A percentile compares a stretch with the other conserved stretches of the same genome.
These are phyloP conservation scores for Aspergillus japonicus DNA, from an alignment of 2,329 filamentous ascomycete genomes.

Conservation along the genomic window DNA sequence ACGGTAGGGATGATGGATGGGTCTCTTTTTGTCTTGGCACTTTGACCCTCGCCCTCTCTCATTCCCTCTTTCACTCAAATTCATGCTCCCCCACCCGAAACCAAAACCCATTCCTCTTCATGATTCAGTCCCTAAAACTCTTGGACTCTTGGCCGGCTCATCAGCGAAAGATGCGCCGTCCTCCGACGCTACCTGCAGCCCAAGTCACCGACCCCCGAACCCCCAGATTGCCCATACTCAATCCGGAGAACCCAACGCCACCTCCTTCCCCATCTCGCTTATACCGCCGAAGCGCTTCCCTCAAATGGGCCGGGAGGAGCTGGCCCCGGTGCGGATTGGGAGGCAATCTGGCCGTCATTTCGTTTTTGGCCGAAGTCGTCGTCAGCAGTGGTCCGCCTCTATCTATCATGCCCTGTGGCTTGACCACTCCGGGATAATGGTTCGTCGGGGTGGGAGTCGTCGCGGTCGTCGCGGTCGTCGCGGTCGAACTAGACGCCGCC, in stretches of 20 bases:
- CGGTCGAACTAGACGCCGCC: constrained; percentile 54
- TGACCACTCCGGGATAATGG: constrained; percentile 14
- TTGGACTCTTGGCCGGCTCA: background rate
- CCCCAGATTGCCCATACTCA: constrained; percentile 48
- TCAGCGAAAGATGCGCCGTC: constrained; percentile 46
- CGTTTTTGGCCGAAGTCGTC: constrained; percentile 9
- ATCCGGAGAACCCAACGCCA: constrained; percentile 48
- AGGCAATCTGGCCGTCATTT: constrained; percentile 29
- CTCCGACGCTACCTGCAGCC: constrained; percentile 42
- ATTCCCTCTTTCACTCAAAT: background rate
- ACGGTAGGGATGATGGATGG: background rate
- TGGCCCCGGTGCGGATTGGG: constrained; percentile 50
- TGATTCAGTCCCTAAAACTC: background rate
- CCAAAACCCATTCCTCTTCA: background rate
- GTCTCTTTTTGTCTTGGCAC: background rate
- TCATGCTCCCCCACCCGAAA: too few relatives aligned
- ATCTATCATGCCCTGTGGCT: background rate
- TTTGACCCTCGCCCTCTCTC: background rate
- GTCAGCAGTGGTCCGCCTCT: background rate
- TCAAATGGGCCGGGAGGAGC: constrained; percentile 50
- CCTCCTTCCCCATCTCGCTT: constrained; percentile 51
- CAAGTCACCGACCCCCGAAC: constrained; percentile 46
- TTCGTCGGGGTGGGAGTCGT: background rate
- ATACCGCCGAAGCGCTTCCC: constrained; percentile 50
- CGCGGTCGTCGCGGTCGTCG: constrained; percentile 30